A percentile compares a stretch with the other conserved stretches of the same genome.
Evolutionary conservation across 2,329 filamentous ascomycete species (phyloP).

Genomic region (Teratosphaeria viscida): DNA sequence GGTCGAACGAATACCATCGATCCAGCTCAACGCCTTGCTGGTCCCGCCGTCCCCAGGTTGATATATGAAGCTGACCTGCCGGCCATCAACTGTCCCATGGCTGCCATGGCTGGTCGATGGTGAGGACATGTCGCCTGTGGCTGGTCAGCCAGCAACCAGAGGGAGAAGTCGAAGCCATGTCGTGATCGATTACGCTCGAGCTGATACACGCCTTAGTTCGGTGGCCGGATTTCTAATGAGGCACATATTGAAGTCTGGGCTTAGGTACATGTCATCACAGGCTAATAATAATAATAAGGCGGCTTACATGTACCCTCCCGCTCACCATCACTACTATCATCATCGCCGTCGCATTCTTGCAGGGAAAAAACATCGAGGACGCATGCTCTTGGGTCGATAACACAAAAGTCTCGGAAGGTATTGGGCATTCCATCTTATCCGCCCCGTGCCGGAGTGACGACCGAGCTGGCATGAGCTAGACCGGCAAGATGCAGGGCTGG

Average conservation of each 20-base stretch:
- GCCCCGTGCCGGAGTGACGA: not conserved
- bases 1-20: conserved; percentile 6
- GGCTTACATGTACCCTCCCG: not conserved
- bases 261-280: not conserved
- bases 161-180: not conserved
- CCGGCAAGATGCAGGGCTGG: conserved; percentile 22
- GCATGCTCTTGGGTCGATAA: not conserved
- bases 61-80: conserved; percentile 17
- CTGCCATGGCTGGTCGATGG: conserved; percentile 2
- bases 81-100: conserved; percentile 15
- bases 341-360: not conserved
- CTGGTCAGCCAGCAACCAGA: not conserved
- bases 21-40: conserved; percentile 12
- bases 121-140: not conserved
- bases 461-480: conserved; percentile 3
- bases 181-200: not conserved
- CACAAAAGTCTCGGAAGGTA: not conserved
- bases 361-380: not conserved
- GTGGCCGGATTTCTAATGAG: not conserved
- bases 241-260: not conserved
- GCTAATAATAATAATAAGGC: not conserved
- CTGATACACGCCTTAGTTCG: not conserved
- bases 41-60: conserved; percentile 9
- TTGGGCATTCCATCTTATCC: not conserved
- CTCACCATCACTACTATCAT: not conserved